A percentile compares a stretch with the other conserved stretches of the same genome.
Conservation (phyloP, 192 early-diverging fungal species). For the Entomortierella parvispora region DNA sequence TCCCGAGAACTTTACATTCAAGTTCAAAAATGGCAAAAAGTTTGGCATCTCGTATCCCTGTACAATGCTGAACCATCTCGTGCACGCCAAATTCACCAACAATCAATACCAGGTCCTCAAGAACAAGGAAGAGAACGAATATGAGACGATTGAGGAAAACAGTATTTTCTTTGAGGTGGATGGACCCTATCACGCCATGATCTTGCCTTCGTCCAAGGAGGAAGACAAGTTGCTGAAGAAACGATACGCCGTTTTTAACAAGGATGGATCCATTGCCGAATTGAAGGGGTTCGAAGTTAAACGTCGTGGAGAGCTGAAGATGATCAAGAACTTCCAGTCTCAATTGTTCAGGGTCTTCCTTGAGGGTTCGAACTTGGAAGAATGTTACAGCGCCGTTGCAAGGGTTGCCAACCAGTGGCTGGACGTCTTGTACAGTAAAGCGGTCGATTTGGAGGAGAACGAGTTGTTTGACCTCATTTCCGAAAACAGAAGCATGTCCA, state of each 20-base stretch:
- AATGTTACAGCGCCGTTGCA: conserved; percentile 92
- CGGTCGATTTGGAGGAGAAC: conserved; percentile 78
- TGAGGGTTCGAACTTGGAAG: conserved; percentile 82
- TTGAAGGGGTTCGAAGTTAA: conserved; percentile 99
- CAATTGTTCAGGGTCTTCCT: conserved; percentile 95
- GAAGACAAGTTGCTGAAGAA: conserved; percentile 98
- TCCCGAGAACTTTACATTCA: conserved; percentile 93
- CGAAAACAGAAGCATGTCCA: conserved; percentile 97
- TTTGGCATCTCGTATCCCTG: conserved; percentile 96
- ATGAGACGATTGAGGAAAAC: conserved; percentile 86
- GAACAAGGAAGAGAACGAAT: conserved; percentile 66
- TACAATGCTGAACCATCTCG: conserved; percentile 97
- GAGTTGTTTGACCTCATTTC: conserved; percentile 97
- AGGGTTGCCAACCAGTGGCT: conserved; percentile 94
- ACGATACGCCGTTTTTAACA: conserved; percentile 97
- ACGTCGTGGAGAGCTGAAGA: conserved; percentile 96
- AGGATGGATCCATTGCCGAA: conserved; percentile 94
- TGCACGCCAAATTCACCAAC: conserved; percentile 96
- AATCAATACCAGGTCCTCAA: conserved; percentile 93
- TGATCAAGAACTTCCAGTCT: conserved; percentile 98
- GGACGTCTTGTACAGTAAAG: conserved; percentile 91
- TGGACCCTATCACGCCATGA: conserved; percentile 98
- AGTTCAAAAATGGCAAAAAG: conserved; percentile 80
- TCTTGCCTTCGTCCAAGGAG: conserved; percentile 93
- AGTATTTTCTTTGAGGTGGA: conserved; percentile 99